Conservation (phyloP, 768 basidiomycete species). For the Boletus barrowsii region DNA sequence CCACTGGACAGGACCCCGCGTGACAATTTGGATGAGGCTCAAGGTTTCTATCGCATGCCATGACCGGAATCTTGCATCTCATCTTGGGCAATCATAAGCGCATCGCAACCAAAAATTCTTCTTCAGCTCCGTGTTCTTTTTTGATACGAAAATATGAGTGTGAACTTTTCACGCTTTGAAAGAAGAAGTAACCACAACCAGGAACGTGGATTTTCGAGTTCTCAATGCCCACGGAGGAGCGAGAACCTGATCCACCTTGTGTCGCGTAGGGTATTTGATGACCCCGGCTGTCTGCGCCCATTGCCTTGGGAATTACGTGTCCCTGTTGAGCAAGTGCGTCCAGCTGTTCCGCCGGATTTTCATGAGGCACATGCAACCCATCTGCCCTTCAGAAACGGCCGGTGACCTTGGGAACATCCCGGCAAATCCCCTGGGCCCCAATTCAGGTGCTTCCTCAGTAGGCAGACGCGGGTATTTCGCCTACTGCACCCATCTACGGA, state of each 20-base stretch:
- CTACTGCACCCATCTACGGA: not conserved
- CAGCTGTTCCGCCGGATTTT: constrained; percentile 24
- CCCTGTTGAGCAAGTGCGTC: not conserved
- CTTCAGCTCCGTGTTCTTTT: not conserved
- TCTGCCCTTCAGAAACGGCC: constrained; percentile 11
- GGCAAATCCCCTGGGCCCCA: constrained; percentile 19
- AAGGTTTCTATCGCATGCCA: not conserved
- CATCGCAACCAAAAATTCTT: not conserved
- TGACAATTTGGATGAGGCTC: not conserved
- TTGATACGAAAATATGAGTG: not conserved
- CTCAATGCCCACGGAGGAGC: constrained; percentile 5
- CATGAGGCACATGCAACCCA: constrained; percentile 4
- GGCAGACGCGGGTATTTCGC: not conserved
- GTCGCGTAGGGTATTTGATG: constrained; percentile 3
- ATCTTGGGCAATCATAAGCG: not conserved
- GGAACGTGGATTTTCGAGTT: constrained; percentile 9
- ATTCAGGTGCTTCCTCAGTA: constrained; percentile 1
- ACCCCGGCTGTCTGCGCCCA: not conserved
- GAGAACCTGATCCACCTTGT: constrained; percentile 8
- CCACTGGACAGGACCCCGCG: not conserved
- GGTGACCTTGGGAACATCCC: constrained; percentile 23
- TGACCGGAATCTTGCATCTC: not conserved
- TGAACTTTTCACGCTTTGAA: not conserved
- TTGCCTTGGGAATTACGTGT: constrained; percentile 14
- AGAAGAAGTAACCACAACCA: constrained; percentile 11